phyloP scores from a whole-genome alignment of 177 flowering plant species.

The Vitis hybrid region DNA sequence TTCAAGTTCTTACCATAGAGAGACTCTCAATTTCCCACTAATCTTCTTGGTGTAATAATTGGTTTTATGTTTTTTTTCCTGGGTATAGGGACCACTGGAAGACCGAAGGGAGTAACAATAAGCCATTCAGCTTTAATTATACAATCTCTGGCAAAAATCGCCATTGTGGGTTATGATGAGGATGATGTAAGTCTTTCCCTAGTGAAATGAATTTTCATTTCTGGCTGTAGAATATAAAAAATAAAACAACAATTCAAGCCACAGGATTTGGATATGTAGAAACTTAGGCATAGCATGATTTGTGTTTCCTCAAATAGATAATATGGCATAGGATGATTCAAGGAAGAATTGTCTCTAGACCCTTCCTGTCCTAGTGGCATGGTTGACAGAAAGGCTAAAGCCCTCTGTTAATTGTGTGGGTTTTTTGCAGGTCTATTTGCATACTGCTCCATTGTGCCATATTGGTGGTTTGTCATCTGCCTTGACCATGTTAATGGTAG shows the following conservation, averaged over 20 bases:
- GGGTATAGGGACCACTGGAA: slow-evolving; percentile 79
- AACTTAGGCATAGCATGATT: background rate
- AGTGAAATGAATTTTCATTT: background rate
- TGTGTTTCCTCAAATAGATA: background rate
- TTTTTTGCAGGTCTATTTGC: slow-evolving; percentile 76
- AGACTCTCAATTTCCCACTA: background rate
- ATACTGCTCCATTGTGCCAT: slow-evolving; percentile 92
- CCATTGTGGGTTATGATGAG: slow-evolving; percentile 71
- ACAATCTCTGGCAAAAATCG: slow-evolving; percentile 88
- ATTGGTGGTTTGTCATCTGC: slow-evolving; percentile 96
- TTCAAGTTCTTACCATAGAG: background rate
- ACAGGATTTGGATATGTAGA: background rate
- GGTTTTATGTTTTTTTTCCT: slow-evolving; percentile 12
- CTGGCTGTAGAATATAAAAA: background rate
- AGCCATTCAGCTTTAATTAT: slow-evolving; percentile 76
- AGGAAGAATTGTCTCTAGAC: background rate
- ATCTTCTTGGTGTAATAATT: background rate
- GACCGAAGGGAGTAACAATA: slow-evolving; percentile 83
- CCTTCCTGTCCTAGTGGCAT: background rate
- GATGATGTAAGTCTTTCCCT: slow-evolving; percentile 64
- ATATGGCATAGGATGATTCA: background rate
- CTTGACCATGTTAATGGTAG: slow-evolving; percentile 80
- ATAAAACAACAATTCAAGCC: background rate
- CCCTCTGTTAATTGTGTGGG: background rate
- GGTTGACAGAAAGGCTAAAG: background rate